Percentiles rank a stretch among this genome's conserved stretches.
These are phyloP conservation scores for Penicillium coprophilum DNA, from an alignment of 495 filamentous ascomycete genomes.

Conservation along the genomic window DNA sequence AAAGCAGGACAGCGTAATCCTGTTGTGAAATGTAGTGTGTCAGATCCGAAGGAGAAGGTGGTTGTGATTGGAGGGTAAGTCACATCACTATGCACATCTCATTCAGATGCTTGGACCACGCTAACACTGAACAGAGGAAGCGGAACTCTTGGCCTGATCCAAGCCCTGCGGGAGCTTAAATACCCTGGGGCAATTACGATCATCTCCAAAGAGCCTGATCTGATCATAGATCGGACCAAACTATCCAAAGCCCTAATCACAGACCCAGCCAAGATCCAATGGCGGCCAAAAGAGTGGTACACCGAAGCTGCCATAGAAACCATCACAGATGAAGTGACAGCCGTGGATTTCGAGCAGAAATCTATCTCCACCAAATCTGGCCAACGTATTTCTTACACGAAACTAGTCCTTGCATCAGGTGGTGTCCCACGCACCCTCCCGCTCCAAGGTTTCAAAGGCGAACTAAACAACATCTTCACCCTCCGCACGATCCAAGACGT, in stretches of 20 bases:
- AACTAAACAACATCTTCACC: slow-evolving; percentile 81
- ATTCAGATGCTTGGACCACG: neutral
- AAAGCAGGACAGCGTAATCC: slow-evolving; percentile 71
- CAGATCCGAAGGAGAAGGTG: slow-evolving; percentile 62
- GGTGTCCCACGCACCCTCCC: slow-evolving; percentile 77
- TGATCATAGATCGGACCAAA: slow-evolving; percentile 91
- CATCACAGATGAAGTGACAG: slow-evolving; percentile 70
- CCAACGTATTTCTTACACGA: slow-evolving; percentile 71
- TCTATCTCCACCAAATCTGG: slow-evolving; percentile 71
- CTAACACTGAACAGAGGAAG: slow-evolving; percentile 55
- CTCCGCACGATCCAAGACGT: slow-evolving; percentile 74
- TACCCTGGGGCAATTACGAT: slow-evolving; percentile 81
- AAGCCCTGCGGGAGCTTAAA: slow-evolving; percentile 76
- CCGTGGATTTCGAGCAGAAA: slow-evolving; percentile 72
- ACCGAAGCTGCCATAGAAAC: slow-evolving; percentile 70
- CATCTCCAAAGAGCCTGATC: slow-evolving; percentile 78
- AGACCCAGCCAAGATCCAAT: slow-evolving; percentile 75
- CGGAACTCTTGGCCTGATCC: slow-evolving; percentile 74
- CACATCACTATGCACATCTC: neutral
- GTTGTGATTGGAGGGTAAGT: slow-evolving; percentile 81
- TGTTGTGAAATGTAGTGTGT: slow-evolving; percentile 68
- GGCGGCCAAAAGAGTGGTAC: slow-evolving; percentile 74
- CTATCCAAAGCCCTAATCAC: slow-evolving; percentile 90
- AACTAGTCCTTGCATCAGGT: slow-evolving; percentile 86
- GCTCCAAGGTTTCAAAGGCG: slow-evolving; percentile 73